Evolutionary conservation across 352 stramenopile species (phyloP).

Genomic region (Phytophthora foliorum): DNA sequence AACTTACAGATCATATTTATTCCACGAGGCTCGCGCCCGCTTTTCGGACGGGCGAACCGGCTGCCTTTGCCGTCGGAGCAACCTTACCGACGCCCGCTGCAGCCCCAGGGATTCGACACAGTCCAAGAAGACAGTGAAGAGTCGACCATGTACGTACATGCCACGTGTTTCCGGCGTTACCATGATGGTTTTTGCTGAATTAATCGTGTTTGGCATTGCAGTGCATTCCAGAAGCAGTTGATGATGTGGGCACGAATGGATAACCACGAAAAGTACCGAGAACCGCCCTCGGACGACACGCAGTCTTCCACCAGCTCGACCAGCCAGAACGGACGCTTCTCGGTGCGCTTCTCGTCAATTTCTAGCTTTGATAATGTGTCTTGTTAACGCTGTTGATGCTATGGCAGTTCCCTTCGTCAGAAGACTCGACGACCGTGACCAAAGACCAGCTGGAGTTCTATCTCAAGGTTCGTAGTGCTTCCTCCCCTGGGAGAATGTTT

Average conservation of each 20-base stretch:
- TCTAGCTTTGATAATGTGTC: neutral
- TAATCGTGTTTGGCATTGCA: conserved; percentile 12
- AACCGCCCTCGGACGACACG: conserved; percentile 58
- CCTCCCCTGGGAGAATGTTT: neutral
- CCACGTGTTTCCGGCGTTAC: neutral
- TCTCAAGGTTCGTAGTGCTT: conserved; percentile 69
- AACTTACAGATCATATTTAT: conserved; percentile 82
- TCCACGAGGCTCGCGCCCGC: conserved; percentile 70
- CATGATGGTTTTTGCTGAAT: conserved; percentile 11
- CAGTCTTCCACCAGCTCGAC: conserved; percentile 70
- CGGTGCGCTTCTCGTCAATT: conserved; percentile 35
- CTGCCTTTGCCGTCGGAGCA: conserved; percentile 52
- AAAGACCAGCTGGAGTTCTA: conserved; percentile 90
- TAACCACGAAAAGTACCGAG: conserved; percentile 56
- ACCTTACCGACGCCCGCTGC: conserved; percentile 50
- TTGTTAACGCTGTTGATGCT: neutral
- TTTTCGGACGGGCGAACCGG: conserved; percentile 67
- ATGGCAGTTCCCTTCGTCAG: conserved; percentile 58
- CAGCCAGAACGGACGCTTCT: conserved; percentile 60
- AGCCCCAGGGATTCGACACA: conserved; percentile 46
- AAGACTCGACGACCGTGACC: conserved; percentile 69
- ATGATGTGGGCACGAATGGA: conserved; percentile 82
- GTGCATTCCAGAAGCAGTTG: conserved; percentile 81
- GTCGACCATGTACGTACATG: conserved; percentile 58
- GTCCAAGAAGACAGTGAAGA: conserved; percentile 61